These are phyloP conservation scores for Dipodascus geniculatus DNA, from an alignment of 805 yeast species.

Conservation along the genomic window DNA sequence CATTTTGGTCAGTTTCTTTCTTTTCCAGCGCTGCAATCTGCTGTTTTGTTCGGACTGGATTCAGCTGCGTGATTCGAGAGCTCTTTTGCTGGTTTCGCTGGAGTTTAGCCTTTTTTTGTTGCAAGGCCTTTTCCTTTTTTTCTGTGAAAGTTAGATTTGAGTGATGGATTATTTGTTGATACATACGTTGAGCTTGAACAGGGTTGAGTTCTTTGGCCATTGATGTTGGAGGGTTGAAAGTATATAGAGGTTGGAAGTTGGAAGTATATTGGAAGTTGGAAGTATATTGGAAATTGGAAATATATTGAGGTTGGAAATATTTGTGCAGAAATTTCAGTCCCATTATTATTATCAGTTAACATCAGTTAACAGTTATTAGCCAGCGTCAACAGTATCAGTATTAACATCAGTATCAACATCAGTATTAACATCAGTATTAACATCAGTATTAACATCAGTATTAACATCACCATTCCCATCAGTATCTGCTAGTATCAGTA, in stretches of 20 bases:
- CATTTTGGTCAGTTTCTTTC: conserved; percentile 2
- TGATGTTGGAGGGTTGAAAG: background rate
- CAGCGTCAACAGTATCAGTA: too few species aligned
- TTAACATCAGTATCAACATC: too few species aligned
- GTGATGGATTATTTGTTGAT: background rate
- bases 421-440: too few species aligned
- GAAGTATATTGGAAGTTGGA: background rate
- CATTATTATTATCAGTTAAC: too few species aligned
- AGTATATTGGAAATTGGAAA: background rate
- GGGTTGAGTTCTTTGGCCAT: conserved; percentile 17
- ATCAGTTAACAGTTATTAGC: too few species aligned
- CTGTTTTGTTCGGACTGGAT: conserved; percentile 10
- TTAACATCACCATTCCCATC: too few species aligned
- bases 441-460: too few species aligned
- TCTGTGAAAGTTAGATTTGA: conserved; percentile 12
- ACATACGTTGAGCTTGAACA: conserved; percentile 16
- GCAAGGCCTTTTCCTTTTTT: conserved; percentile 19
- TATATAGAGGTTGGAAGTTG: background rate
- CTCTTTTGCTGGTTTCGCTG: conserved; percentile 15
- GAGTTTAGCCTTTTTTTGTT: conserved; percentile 19
- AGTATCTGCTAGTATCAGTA: background rate
- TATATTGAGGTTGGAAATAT: background rate
- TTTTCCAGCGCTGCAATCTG: conserved; percentile 17
- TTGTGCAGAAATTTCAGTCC: too few species aligned
- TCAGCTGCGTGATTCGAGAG: conserved; percentile 15